phyloP scores from a whole-genome alignment of 129 eudicot genomes.

The Centella asiatica region DNA sequence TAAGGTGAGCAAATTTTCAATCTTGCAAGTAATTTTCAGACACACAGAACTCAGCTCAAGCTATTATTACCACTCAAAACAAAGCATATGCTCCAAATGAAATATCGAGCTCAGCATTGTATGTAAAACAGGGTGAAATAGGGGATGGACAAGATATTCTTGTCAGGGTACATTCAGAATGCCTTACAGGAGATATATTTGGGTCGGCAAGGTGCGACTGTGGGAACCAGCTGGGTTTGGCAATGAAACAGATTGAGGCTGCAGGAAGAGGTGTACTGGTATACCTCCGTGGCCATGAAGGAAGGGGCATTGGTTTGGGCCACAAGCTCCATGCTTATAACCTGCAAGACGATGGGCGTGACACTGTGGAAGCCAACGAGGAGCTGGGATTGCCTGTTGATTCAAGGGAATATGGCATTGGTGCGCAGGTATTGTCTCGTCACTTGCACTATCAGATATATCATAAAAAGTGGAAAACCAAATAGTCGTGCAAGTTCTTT shows the following conservation, averaged over 20 bases:
- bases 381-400: constrained; percentile 90
- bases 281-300: constrained; percentile 93
- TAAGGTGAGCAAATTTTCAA: constrained; percentile 38
- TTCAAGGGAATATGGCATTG: constrained; percentile 87
- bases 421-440: constrained; percentile 69
- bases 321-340: constrained; percentile 94
- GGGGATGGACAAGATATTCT: constrained; percentile 76
- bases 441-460: background rate
- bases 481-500: background rate
- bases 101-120: no score
- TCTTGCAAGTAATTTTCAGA: background rate
- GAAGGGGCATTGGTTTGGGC: constrained; percentile 93
- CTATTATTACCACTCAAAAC: background rate
- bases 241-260: constrained; percentile 85
- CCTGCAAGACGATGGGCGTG: constrained; percentile 90
- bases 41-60: background rate
- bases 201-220: constrained; percentile 94
- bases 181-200: constrained; percentile 91
- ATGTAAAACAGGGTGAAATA: constrained; percentile 85
- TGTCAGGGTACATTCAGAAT: constrained; percentile 93
- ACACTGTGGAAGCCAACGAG: constrained; percentile 93
- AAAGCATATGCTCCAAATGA: no score
- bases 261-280: constrained; percentile 84
- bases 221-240: constrained; percentile 73
- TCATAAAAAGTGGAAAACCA: no score